Base-by-base conservation (phyloP, 768 basidiomycete species). In the Mycena polygramma region DNA sequence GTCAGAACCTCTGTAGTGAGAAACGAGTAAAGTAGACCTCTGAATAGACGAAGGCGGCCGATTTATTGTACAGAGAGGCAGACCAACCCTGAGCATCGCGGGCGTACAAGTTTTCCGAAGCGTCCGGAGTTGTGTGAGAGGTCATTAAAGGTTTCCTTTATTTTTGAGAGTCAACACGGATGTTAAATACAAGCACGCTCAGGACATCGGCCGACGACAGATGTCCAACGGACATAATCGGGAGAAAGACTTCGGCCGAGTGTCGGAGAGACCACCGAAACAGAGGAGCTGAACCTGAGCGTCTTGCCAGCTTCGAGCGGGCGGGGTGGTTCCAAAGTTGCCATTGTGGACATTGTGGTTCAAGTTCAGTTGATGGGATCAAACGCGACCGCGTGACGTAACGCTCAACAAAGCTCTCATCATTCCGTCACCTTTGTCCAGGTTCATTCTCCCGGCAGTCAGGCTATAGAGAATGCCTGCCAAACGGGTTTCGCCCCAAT, bases 1-100 rank as follows among this genome's bases (percentile, higher is more conserved):
- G 30, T 30, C 6, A 30, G 30, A 30, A 81, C 78, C 1, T 83
- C 57, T 1, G 83, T n/a, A n/a, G n/a, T 39, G 39, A 45, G 43
- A 15, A 11, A 17, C 43, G 15, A 45, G 43, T 45, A n/a, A n/a
- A n/a, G n/a, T 15, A 45, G 43, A 81, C 78, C 1, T 83, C 57
- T 1, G 83, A 81, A 78, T 94, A 95, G 49, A 94, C 93, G 73
- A 92, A 95, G 13, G 88, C 81, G 17, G 90, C 93, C 36, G 86
- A 86, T 59, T 85, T 84, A 79, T 88, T 87, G 78, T 95, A 94
- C 53, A 81, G 74, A 1, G 84, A 79, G 17, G 93, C 87, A 41
- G 87, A 87, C 88, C 92, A 93, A 24, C 84, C 87, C 14, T 60
- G 51, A 17, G 66, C 7, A 22, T 67, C 66, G 51, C 46, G 55